phyloP scores from a whole-genome alignment of 352 stramenopile genomes.

The Globisporangium iwayamae region DNA sequence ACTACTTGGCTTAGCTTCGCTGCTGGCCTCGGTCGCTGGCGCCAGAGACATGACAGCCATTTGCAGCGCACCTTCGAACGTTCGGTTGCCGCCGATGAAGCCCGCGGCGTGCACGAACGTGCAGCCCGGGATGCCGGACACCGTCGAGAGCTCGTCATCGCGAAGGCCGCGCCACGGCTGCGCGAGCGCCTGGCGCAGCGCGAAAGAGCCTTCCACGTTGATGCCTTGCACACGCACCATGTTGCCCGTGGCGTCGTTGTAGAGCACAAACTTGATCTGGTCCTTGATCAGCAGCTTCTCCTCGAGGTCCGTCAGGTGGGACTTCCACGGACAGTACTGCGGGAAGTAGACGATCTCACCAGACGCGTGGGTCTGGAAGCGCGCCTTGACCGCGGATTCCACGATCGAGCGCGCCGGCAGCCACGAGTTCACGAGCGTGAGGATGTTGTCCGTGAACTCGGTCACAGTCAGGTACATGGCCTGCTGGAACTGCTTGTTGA shows the following conservation, averaged over 20 bases:
- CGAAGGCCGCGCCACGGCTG: conserved; percentile 93
- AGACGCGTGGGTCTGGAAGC: conserved; percentile 88
- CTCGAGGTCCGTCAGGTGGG: conserved; percentile 96
- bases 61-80: conserved; percentile 91
- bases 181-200: conserved; percentile 89
- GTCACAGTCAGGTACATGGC: conserved; percentile 93
- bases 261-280: conserved; percentile 97
- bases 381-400: conserved; percentile 82
- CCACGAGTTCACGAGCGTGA: conserved; percentile 91
- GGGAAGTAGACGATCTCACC: conserved; percentile 93
- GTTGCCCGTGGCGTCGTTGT: conserved; percentile 89
- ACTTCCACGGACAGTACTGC: conserved; percentile 94
- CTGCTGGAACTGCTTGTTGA: conserved; percentile 93
- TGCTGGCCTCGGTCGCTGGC: conserved; percentile 1
- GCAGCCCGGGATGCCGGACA: conserved; percentile 90
- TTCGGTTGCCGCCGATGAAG: conserved; percentile 98
- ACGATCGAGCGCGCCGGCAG: conserved; percentile 93
- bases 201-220: conserved; percentile 92
- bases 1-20: not conserved
- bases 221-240: conserved; percentile 97
- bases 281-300: conserved; percentile 80
- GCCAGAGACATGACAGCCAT: conserved; percentile 88
- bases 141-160: conserved; percentile 87
- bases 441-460: conserved; percentile 93
- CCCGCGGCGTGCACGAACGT: conserved; percentile 98